Evolutionary conservation across 192 early-diverging fungal species (phyloP).

Genomic region (Coemansia aciculifera): DNA sequence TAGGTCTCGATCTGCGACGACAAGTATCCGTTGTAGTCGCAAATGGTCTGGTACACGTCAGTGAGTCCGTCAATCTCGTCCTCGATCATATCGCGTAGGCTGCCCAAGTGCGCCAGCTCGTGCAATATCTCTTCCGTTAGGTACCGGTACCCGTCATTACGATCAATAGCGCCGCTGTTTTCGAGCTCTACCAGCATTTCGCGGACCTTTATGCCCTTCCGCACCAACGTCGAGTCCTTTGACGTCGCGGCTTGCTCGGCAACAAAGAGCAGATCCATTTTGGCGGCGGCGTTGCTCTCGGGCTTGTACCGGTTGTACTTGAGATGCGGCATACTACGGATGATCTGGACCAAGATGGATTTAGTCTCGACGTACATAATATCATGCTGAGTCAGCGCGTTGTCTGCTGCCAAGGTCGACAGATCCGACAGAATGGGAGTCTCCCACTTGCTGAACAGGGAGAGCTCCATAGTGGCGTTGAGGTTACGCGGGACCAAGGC

Average conservation of each 20-base stretch:
- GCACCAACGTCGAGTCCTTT: constrained; percentile 83
- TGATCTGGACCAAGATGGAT: constrained; percentile 88
- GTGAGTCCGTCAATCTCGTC: constrained; percentile 77
- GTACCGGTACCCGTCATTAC: constrained; percentile 72
- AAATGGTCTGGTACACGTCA: constrained; percentile 87
- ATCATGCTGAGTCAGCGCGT: constrained; percentile 89
- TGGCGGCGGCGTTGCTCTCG: constrained; percentile 51
- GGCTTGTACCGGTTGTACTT: constrained; percentile 49
- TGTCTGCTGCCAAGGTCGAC: constrained; percentile 79
- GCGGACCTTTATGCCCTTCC: constrained; percentile 93
- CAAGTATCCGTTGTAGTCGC: constrained; percentile 92
- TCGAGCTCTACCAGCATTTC: constrained; percentile 91
- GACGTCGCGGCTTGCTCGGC: constrained; percentile 84
- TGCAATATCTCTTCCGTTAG: constrained; percentile 87
- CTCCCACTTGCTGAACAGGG: constrained; percentile 51
- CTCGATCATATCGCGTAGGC: constrained; percentile 83
- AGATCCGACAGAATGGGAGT: constrained; percentile 63
- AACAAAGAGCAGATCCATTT: constrained; percentile 63
- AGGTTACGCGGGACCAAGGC: constrained; percentile 44
- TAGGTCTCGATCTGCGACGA: constrained; percentile 87
- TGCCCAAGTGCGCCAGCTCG: constrained; percentile 89
- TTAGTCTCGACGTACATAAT: constrained; percentile 96
- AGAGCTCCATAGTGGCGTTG: constrained; percentile 51
- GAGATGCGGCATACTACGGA: constrained; percentile 83
- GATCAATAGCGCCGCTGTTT: constrained; percentile 71